Conservation (phyloP, 2,329 filamentous ascomycete genomes). For the Cladosporium halotolerans region DNA sequence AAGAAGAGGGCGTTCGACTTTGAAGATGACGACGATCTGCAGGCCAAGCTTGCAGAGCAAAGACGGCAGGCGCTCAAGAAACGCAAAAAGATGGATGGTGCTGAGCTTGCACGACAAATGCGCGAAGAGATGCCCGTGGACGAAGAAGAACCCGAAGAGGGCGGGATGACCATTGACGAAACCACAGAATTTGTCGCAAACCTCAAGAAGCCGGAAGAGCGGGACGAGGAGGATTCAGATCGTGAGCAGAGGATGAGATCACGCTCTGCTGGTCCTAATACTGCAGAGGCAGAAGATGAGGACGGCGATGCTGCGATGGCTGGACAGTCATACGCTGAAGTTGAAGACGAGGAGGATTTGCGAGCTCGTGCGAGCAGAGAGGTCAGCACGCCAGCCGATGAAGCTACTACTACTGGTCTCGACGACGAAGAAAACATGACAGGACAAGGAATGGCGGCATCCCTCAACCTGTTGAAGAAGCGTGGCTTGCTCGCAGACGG, state of each 20-base stretch:
- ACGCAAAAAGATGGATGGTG: conserved; percentile 76
- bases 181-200: conserved; percentile 92
- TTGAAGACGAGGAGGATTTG: conserved; percentile 46
- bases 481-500: conserved; percentile 70
- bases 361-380: conserved; percentile 38
- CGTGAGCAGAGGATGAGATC: conserved; percentile 24
- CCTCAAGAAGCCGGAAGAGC: conserved; percentile 61
- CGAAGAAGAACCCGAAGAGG: conserved; percentile 47
- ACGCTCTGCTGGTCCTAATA: conserved; percentile 1
- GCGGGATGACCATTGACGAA: conserved; percentile 86
- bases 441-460: conserved; percentile 67
- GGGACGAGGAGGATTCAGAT: conserved; percentile 34
- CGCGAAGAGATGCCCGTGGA: conserved; percentile 61
- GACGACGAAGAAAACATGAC: conserved; percentile 79
- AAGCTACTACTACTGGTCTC: conserved; percentile 62
- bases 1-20: conserved; percentile 63
- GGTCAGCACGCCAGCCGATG: conserved; percentile 30
- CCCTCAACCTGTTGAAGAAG: conserved; percentile 74
- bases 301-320: conserved; percentile 38
- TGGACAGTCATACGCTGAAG: conserved; percentile 26
- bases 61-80: conserved; percentile 81
- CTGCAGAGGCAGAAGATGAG: conserved; percentile 37
- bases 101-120: conserved; percentile 79
- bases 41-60: conserved; percentile 77
- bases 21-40: conserved; percentile 81